Percentiles rank a stretch among this genome's conserved stretches.
Conservation (phyloP, 805 yeast species). For the Groenewaldozyma tartarivorans region DNA sequence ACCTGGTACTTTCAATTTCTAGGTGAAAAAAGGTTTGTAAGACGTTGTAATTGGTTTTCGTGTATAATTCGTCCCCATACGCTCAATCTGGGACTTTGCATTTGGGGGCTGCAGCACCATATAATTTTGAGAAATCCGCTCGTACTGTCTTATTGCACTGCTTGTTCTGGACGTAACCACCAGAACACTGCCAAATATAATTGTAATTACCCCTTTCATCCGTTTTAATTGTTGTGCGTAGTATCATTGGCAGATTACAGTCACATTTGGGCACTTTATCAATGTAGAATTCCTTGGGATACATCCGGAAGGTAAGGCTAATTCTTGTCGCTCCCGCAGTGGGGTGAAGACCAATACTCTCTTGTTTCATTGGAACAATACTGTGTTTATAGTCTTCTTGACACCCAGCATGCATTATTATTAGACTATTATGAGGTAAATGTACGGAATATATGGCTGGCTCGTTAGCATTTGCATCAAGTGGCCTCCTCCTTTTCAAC, state of each 20-base stretch:
- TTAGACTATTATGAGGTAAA: slow-evolving; percentile 59
- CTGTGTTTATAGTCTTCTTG: slow-evolving; percentile 70
- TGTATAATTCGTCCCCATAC: too few species aligned
- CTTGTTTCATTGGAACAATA: slow-evolving; percentile 38
- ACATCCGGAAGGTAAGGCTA: slow-evolving; percentile 58
- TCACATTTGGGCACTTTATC: slow-evolving; percentile 36
- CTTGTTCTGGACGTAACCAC: slow-evolving; percentile 20
- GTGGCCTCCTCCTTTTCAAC: slow-evolving; percentile 27
- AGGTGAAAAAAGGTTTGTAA: too few species aligned
- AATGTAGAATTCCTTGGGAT: slow-evolving; percentile 30
- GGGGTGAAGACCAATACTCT: slow-evolving; percentile 28
- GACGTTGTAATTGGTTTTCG: too few species aligned
- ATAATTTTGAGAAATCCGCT: slow-evolving; percentile 11
- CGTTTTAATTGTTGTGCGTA: slow-evolving; percentile 46
- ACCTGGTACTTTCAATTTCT: too few species aligned
- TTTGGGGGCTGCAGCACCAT: too few species aligned
- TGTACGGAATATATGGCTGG: slow-evolving; percentile 38
- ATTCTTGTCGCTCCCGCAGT: slow-evolving; percentile 43
- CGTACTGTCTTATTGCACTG: slow-evolving; percentile 18
- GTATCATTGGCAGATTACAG: slow-evolving; percentile 37
- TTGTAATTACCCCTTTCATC: slow-evolving; percentile 31
- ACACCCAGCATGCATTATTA: slow-evolving; percentile 70
- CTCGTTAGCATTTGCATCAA: slow-evolving; percentile 16
- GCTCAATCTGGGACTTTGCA: too few species aligned
- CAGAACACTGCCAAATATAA: slow-evolving; percentile 60